Conservation (phyloP, 2,329 filamentous ascomycete genomes). For the Trichoderma cornu-damae region DNA sequence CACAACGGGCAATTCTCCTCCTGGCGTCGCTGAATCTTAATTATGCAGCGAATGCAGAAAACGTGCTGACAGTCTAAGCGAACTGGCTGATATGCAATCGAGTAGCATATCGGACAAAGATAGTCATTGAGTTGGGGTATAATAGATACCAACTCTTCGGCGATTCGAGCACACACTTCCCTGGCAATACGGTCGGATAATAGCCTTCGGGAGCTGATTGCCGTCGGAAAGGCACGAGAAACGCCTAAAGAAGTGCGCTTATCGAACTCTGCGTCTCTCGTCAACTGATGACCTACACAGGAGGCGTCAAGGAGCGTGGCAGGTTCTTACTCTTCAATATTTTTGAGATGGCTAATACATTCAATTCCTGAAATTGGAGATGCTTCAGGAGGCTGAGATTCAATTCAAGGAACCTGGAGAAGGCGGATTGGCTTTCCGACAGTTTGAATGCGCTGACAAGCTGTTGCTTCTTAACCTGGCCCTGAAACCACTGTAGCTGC, state of each 20-base stretch:
- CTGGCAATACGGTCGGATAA: constrained; percentile 65
- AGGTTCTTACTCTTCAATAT: constrained; percentile 69
- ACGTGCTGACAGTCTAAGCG: constrained; percentile 68
- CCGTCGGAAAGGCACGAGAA: constrained; percentile 55
- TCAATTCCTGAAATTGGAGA: constrained; percentile 79
- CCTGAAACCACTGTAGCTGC: constrained; percentile 67
- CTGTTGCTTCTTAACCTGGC: constrained; percentile 56
- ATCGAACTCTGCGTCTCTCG: constrained; percentile 64
- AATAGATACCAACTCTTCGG: constrained; percentile 63
- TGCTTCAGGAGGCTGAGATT: constrained; percentile 74
- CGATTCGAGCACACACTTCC: constrained; percentile 69
- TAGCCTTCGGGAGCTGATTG: constrained; percentile 54
- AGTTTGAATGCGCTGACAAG: constrained; percentile 61
- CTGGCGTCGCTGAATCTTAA: constrained; percentile 68
- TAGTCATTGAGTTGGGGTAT: constrained; percentile 84
- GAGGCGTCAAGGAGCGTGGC: neutral
- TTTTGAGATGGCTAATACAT: constrained; percentile 69
- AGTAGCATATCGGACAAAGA: constrained; percentile 73
- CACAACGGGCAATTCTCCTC: constrained; percentile 72
- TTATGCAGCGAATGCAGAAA: constrained; percentile 79
- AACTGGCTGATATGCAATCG: constrained; percentile 77
- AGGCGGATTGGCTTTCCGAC: constrained; percentile 57
- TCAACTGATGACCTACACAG: neutral
- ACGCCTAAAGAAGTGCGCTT: constrained; percentile 74
- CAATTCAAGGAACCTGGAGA: constrained; percentile 64